A percentile compares a stretch with the other conserved stretches of the same genome.
These are phyloP conservation scores for Aspergillus baeticus DNA, from an alignment of 495 filamentous ascomycete genomes.

Conservation along the genomic window DNA sequence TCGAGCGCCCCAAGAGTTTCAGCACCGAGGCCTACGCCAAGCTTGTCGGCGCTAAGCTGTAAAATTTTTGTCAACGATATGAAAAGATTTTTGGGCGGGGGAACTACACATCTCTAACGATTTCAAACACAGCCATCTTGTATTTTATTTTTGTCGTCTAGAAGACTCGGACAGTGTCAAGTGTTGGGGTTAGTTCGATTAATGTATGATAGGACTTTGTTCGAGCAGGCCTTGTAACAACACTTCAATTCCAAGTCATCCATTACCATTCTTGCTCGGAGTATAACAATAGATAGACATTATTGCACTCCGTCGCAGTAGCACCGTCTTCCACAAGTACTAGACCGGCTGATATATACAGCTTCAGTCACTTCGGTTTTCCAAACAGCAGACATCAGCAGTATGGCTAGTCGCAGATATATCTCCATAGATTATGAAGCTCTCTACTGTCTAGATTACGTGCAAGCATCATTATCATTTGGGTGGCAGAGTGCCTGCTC, in stretches of 20 bases:
- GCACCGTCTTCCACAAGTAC: too few relatives aligned
- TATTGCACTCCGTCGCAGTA: too few relatives aligned
- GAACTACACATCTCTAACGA: conserved; percentile 15
- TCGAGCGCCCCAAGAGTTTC: conserved; percentile 89
- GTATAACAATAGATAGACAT: too few relatives aligned
- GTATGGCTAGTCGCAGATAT: too few relatives aligned
- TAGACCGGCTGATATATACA: too few relatives aligned
- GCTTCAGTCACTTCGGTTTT: too few relatives aligned
- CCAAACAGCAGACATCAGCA: too few relatives aligned
- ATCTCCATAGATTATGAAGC: too few relatives aligned
- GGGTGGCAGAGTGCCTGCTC: too few relatives aligned
- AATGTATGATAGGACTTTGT: conserved; percentile 51
- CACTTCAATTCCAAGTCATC: conserved; percentile 33
- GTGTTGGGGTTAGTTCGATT: conserved; percentile 37
- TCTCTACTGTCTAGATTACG: too few relatives aligned
- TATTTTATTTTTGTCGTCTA: conserved; percentile 28
- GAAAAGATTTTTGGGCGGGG: conserved; percentile 11
- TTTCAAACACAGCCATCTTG: conserved; percentile 20
- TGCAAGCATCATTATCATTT: too few relatives aligned
- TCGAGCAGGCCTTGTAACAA: conserved; percentile 50
- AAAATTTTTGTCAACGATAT: conserved; percentile 38
- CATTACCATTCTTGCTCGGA: background rate
- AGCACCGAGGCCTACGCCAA: conserved; percentile 95
- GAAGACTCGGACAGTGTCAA: conserved; percentile 35
- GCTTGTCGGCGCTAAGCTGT: conserved; percentile 87